Percentiles rank a stretch among this genome's conserved stretches.
Evolutionary conservation across 2,329 filamentous ascomycete genomes (phyloP).

Genomic region (Pseudogymnoascus verrucosus): DNA sequence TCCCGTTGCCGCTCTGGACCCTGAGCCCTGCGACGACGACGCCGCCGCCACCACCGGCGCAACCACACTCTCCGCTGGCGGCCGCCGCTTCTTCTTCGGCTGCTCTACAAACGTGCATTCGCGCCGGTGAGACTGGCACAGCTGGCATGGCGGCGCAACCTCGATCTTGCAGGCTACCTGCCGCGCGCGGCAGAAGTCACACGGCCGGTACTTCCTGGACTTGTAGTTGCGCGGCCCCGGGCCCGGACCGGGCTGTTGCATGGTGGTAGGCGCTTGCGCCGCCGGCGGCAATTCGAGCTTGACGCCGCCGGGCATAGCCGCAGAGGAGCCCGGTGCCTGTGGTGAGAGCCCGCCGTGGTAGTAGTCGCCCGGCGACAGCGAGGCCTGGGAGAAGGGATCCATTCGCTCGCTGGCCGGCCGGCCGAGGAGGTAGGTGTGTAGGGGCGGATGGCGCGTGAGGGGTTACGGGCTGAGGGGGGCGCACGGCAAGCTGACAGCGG

Average conservation of each 20-base stretch:
- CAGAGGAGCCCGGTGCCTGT: background rate
- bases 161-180: slow-evolving; percentile 39
- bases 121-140: slow-evolving; percentile 35
- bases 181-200: slow-evolving; percentile 38
- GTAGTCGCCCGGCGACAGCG: slow-evolving; percentile 2
- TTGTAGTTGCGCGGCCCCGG: slow-evolving; percentile 27
- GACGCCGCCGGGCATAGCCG: background rate
- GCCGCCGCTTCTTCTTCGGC: slow-evolving; percentile 24
- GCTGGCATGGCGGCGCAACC: slow-evolving; percentile 33
- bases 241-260: background rate
- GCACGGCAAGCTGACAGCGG: background rate
- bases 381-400: background rate
- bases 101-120: slow-evolving; percentile 38
- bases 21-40: background rate
- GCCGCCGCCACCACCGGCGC: background rate
- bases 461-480: background rate
- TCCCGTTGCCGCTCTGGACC: background rate
- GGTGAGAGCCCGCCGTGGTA: background rate
- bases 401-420: background rate
- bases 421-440: background rate
- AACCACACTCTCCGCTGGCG: background rate
- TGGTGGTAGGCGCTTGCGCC: slow-evolving; percentile 1
- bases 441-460: background rate
- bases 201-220: slow-evolving; percentile 31
- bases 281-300: background rate